These are phyloP conservation scores for Leccinum incarnatum DNA, from an alignment of 768 basidiomycete genomes.

Conservation along the genomic window DNA sequence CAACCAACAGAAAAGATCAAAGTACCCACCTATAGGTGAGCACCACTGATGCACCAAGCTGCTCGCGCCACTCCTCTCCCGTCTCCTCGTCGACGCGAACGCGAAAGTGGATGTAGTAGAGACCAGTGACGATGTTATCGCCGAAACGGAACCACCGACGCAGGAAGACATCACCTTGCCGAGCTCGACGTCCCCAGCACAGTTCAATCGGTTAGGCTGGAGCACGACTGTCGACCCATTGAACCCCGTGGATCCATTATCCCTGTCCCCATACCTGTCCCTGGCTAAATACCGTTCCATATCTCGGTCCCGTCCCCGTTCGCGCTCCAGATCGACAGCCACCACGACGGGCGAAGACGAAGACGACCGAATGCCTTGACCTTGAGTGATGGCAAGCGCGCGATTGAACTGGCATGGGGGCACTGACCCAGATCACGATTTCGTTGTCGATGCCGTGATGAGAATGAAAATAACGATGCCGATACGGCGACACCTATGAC, in stretches of 20 bases:
- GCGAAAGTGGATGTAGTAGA: too few species aligned
- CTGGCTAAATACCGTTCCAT: too few species aligned
- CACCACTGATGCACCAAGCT: too few species aligned
- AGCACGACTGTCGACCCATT: conserved; percentile 7
- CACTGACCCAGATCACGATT: not conserved
- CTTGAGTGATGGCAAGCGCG: not conserved
- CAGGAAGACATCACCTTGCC: conserved; percentile 26
- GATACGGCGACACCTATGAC: too few species aligned
- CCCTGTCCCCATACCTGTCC: not conserved
- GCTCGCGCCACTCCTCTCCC: too few species aligned
- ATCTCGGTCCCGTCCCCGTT: not conserved
- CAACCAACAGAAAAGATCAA: too few species aligned
- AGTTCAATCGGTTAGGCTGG: conserved; percentile 26
- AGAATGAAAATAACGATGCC: too few species aligned
- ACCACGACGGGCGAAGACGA: too few species aligned
- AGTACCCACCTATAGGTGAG: too few species aligned
- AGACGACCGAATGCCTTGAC: not conserved
- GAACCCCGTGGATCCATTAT: not conserved
- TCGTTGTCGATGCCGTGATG: too few species aligned
- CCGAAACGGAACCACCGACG: not conserved
- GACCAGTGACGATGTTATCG: too few species aligned
- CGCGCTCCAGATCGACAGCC: not conserved
- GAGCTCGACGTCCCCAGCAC: conserved; percentile 22
- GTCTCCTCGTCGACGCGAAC: too few species aligned
- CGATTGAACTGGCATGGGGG: not conserved